A percentile compares a stretch with the other conserved stretches of the same genome.
Conservation (phyloP, 257 asterid species). For the Nicotiana tabacum region DNA sequence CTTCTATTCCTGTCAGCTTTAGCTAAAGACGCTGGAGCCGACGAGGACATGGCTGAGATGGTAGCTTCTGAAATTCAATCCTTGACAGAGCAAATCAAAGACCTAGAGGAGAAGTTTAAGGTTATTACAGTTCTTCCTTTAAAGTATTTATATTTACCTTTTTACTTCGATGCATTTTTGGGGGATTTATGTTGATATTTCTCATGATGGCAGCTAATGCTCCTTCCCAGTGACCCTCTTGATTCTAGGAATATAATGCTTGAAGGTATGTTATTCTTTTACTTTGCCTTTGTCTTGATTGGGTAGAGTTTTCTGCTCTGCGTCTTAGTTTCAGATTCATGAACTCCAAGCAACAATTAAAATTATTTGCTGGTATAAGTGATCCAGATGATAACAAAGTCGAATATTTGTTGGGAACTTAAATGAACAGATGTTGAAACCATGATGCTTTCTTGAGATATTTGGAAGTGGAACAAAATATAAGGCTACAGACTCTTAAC, state of each 20-base stretch:
- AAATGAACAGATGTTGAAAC: neutral
- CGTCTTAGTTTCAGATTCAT: neutral
- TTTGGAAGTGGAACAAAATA: neutral
- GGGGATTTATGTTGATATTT: constrained; percentile 3
- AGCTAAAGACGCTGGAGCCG: constrained; percentile 71
- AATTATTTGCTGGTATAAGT: neutral
- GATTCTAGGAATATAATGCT: constrained; percentile 95
- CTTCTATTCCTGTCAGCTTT: constrained; percentile 45
- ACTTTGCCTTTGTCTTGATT: constrained; percentile 9
- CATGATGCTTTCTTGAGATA: neutral
- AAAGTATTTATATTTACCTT: neutral
- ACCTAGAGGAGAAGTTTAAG: constrained; percentile 75
- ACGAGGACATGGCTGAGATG: constrained; percentile 92
- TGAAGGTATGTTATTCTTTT: constrained; percentile 55
- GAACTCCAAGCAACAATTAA: neutral
- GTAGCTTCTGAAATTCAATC: constrained; percentile 74
- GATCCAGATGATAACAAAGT: neutral
- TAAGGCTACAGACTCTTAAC: neutral
- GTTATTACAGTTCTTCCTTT: constrained; percentile 23
- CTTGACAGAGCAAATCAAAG: constrained; percentile 51
- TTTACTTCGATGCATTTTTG: constrained; percentile 1
- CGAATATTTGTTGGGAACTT: neutral
- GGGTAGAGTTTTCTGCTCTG: neutral
- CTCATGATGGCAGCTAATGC: constrained; percentile 48
- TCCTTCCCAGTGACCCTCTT: constrained; percentile 90